Conservation (phyloP, 192 early-diverging fungal genomes). For the Backusella circina region DNA sequence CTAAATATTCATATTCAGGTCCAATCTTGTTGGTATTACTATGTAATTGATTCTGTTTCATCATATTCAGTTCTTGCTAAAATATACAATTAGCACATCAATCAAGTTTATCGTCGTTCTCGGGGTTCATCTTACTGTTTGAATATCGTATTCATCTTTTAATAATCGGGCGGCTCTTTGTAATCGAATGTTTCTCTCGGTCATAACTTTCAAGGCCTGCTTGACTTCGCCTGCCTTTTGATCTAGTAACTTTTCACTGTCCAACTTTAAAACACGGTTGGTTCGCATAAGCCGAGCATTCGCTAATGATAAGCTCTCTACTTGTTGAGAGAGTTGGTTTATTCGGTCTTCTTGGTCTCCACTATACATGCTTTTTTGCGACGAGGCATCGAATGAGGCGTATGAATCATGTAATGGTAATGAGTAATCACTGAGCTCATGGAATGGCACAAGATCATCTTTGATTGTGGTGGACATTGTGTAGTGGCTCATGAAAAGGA, state of each 20-base stretch:
- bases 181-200: conserved; percentile 23
- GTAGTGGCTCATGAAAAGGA: not conserved
- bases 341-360: conserved; percentile 24
- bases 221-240: conserved; percentile 28
- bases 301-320: conserved; percentile 27
- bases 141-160: conserved; percentile 20
- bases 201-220: conserved; percentile 22
- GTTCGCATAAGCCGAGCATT: conserved; percentile 33
- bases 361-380: conserved; percentile 24
- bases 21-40: conserved; percentile 27
- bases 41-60: conserved; percentile 23
- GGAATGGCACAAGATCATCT: conserved; percentile 12
- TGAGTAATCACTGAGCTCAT: conserved; percentile 38
- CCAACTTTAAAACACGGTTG: conserved; percentile 31
- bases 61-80: conserved; percentile 25
- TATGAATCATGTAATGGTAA: conserved; percentile 25
- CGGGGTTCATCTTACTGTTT: conserved; percentile 8
- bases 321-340: conserved; percentile 25
- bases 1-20: conserved; percentile 42
- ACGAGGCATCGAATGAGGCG: not conserved
- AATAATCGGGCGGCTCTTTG: conserved; percentile 27
- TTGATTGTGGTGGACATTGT: conserved; percentile 10
- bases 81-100: not conserved
- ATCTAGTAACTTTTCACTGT: conserved; percentile 27
- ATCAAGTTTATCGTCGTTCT: not conserved